Conservation (phyloP, 495 filamentous ascomycete genomes). For the Hypoxylon subgilvum region DNA sequence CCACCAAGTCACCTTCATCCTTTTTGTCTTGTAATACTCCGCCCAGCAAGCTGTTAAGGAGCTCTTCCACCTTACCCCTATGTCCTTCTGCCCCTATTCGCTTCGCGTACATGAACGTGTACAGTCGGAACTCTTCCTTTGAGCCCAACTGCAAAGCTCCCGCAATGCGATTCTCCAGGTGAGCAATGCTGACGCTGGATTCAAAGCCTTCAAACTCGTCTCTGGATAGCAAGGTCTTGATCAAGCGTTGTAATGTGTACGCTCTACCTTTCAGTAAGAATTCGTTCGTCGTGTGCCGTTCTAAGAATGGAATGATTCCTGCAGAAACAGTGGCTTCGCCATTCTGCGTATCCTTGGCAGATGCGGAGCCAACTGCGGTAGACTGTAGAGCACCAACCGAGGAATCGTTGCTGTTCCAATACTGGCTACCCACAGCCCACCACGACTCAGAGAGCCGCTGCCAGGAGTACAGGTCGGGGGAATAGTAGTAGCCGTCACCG, state of each 20-base stretch:
- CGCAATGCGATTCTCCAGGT: slow-evolving; percentile 93
- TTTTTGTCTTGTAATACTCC: slow-evolving; percentile 64
- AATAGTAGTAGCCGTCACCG: slow-evolving; percentile 91
- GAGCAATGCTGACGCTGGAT: slow-evolving; percentile 86
- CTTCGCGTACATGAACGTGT: slow-evolving; percentile 95
- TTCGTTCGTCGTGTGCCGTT: slow-evolving; percentile 92
- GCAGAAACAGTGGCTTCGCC: slow-evolving; percentile 75
- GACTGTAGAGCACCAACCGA: slow-evolving; percentile 79
- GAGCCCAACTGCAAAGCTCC: slow-evolving; percentile 84
- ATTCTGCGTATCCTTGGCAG: slow-evolving; percentile 42
- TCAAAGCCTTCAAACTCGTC: slow-evolving; percentile 95
- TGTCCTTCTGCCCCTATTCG: slow-evolving; percentile 88
- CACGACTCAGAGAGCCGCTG: slow-evolving; percentile 91
- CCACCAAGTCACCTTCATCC: slow-evolving; percentile 54
- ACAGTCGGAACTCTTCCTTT: slow-evolving; percentile 87
- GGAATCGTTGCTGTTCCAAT: slow-evolving; percentile 95
- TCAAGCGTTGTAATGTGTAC: slow-evolving; percentile 83
- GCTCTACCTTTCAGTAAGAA: slow-evolving; percentile 89
- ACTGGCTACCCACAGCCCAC: slow-evolving; percentile 98
- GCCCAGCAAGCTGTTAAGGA: slow-evolving; percentile 79
- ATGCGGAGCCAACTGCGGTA: slow-evolving; percentile 62
- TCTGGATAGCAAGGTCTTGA: slow-evolving; percentile 80
- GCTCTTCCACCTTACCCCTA: slow-evolving; percentile 86
- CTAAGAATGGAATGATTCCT: slow-evolving; percentile 88
- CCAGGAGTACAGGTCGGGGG: slow-evolving; percentile 83